Evolutionary conservation across 208 protist genomes (phyloP), one percentile per base, ranked within the genome.

Genomic region (Leishmania lainsoni): DNA sequence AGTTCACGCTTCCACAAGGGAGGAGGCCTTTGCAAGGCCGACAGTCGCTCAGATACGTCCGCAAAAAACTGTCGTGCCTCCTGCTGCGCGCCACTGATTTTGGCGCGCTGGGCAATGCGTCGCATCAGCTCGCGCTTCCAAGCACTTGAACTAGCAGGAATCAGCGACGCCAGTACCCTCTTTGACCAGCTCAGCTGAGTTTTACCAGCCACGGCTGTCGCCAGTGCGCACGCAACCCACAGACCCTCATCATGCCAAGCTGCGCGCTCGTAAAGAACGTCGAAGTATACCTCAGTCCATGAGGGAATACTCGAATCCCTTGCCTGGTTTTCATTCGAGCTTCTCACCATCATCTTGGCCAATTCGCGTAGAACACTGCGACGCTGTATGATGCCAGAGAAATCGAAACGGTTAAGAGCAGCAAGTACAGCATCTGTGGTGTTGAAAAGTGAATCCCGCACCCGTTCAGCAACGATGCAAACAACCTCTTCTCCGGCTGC

Each of bases 211-310:
- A 68, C 73, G 6, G 63, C 54, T 2, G 78, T 58, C 35, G 82
- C 82, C 5, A 86, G 20, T n/a, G 73, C 74, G 66, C 82, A 86
- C 10, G 42, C 76, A 9, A 74, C 74, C 82, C 82, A 86, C 35
- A 86, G 22, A 5, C 82, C 82, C 49, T 86, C 82, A 66, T 86
- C 82, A 76, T 70, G 22, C 56, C 78, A 86, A 20, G 78, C 61
- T 4, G 82, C 74, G 4, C 82, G 77, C 73, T 86, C 78, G 48
- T 73, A 86, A n/a, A 86, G 63, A 39, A 76, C 59, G 68, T 86
- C 82, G 56, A 86, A 86, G 35, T 86, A 86, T 20, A 86, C 48
- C 58, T 48, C 74, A 4, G 63, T 26, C 77, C 77, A 86, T 39
- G 77, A 39, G 29, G 58, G 22, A 14, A 42, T 20, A 29, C 22